Base-by-base conservation (phyloP, 148 eudicot species). In the Rhododendron molle region DNA sequence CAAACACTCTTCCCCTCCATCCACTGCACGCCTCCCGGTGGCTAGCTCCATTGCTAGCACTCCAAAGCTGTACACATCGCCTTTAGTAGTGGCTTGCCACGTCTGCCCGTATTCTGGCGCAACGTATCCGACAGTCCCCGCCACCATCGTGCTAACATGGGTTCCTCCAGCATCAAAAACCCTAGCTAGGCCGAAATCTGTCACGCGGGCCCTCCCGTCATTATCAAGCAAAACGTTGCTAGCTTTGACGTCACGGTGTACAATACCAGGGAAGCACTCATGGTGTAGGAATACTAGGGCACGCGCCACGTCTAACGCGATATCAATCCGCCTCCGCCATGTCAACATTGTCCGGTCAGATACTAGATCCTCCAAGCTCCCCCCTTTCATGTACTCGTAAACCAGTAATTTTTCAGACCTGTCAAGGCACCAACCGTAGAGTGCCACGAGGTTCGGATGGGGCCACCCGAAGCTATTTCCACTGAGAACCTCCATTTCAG, bases 81-180 rank as follows among this genome's bases (percentile, higher is more conserved):
- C 99, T 79, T 97, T 97, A 12, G 99, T 97, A 1, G 99, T 97
- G 56, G 99, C 99, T 67, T 95, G 93, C 98, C 98, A 94, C 26
- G 98, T 94, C 84, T 97, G 99, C 18, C 99, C 88, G 65, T 97
- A 97, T 77, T 97, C 99, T 0, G 99, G 99, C 9, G 99, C 99
- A 15, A 97, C 96, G 62, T 97, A 97, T 9, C 99, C 99, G 4
- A 96, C 91, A 0, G 99, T 97, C 23, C 99, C 99, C 3, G 99
- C 99, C 81, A 97, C 96, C 89, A 92, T 93, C 4, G 99, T 97
- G 85, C 92, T 92, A 34, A 97, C 98, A 69, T 97, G 99, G 77
- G 93, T 97, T 21, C 88, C 91, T 6, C 95, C 98, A 0, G 87
- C 92, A 83, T 95, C 94, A 65, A 97, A 91, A 43, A 95, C 88